A percentile compares a stretch with the other conserved stretches of the same genome.
phyloP scores from a whole-genome alignment of 116 monocot genomes.

The Zostera marina region DNA sequence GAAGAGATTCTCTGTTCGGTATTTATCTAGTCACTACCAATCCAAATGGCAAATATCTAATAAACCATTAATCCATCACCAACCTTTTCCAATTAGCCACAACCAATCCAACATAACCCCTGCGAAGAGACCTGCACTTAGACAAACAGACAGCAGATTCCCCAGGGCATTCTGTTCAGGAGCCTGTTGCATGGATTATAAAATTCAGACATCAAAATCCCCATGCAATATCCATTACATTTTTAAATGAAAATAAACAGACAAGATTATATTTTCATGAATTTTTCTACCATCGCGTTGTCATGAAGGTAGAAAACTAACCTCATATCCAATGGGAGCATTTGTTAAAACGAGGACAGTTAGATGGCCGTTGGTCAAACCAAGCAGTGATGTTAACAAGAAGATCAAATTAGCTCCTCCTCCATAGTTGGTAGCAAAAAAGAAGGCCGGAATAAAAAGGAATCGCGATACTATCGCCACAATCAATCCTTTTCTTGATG shows the following conservation, averaged over 20 bases:
- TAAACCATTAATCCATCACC: neutral
- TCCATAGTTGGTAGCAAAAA: constrained; percentile 77
- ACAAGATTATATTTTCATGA: too few relatives aligned
- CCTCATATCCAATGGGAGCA: constrained; percentile 61
- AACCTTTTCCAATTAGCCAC: constrained; percentile 32
- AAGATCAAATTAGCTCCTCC: constrained; percentile 61
- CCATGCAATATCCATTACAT: too few relatives aligned
- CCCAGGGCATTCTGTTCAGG: constrained; percentile 25
- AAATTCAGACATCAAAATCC: too few relatives aligned
- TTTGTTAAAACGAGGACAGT: constrained; percentile 44
- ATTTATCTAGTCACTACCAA: too few relatives aligned
- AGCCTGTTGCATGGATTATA: constrained; percentile 4
- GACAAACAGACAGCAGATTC: constrained; percentile 11
- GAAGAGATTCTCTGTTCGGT: too few relatives aligned
- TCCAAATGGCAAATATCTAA: too few relatives aligned
- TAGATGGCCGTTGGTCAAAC: constrained; percentile 50
- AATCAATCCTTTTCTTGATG: constrained; percentile 38
- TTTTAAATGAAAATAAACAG: too few relatives aligned
- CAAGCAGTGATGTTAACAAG: constrained; percentile 55
- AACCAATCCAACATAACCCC: constrained; percentile 25
- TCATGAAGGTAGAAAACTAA: too few relatives aligned
- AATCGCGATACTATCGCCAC: constrained; percentile 34
- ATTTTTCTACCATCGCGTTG: too few relatives aligned
- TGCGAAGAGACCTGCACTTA: constrained; percentile 16
- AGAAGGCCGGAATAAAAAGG: constrained; percentile 70